Base-by-base conservation (phyloP, 108 stramenopile species). In the Aurantiochytrium sp. region DNA sequence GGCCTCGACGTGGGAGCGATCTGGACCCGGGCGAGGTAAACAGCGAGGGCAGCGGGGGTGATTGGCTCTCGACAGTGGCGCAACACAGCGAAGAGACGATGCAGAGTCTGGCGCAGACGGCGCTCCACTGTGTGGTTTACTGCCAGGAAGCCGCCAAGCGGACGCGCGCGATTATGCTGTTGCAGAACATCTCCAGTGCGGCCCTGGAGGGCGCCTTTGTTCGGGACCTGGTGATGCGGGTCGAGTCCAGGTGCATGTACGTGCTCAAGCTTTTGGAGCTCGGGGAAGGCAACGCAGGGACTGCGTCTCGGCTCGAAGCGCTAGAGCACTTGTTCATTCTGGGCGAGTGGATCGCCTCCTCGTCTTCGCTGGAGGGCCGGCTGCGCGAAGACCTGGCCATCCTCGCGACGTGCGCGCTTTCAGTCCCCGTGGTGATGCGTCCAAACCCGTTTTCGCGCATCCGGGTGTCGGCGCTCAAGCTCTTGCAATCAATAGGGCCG, bases 301-400 rank as follows among this genome's bases (percentile, higher is more conserved):
- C 73, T 42, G 24, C 21, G 21, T 17, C 45, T 6, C 39, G 39
- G 6, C 73, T 81, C 17, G 73, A 48, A 81, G 45, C 39, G 6
- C 45, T 81, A 6, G 39, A 48, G 42, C 73, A 81, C 45, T n/a
- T 81, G 12, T 81, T 81, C 45, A 48, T 81, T 41, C 73, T 81
- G 6, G 39, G n/a, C 27, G 73, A 81, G 45, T 48, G 39, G 45
- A 15, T 81, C 15, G 73, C 73, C 6, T 81, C 73, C 19, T 12
- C 73, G 17, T 12, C 39, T 6, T 30, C 27, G 8, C 59, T 81
- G 21, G 73, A 41, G 30, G 0, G 73, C 10, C n/a, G 45, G 15
- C 19, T 48, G 42, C 42, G 30, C n/a, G 73, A 48, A 12, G 42
- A 81, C 32, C 45, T 81, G 36, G 73, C 45, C 17, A 48, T 48